These are phyloP conservation scores for Penicillium turbatum DNA, from an alignment of 495 filamentous ascomycete genomes.

Conservation along the genomic window DNA sequence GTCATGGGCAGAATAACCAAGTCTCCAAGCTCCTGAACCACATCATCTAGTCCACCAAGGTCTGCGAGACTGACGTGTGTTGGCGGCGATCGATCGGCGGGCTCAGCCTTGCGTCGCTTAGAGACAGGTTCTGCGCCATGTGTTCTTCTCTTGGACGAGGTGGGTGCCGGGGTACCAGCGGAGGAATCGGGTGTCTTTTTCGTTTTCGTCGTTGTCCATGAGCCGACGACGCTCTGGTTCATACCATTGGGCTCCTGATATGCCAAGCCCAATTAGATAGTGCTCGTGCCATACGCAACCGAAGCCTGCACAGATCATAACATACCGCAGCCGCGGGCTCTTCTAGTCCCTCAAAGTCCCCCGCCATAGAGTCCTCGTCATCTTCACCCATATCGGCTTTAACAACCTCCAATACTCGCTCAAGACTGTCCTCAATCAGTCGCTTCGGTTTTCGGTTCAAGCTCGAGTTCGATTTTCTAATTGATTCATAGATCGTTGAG, in stretches of 20 bases:
- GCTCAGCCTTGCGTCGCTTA: constrained; percentile 61
- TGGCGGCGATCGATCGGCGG: constrained; percentile 64
- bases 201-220: constrained; percentile 56
- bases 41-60: constrained; percentile 79
- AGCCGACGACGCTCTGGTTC: constrained; percentile 68
- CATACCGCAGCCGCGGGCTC: constrained; percentile 28
- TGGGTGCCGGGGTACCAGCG: constrained; percentile 18
- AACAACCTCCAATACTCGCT: constrained; percentile 73
- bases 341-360: constrained; percentile 61
- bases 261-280: constrained; percentile 6
- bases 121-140: constrained; percentile 63
- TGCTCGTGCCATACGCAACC: too few species aligned
- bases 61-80: constrained; percentile 72
- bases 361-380: constrained; percentile 56
- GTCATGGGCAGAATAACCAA: constrained; percentile 79
- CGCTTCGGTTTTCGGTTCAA: constrained; percentile 75
- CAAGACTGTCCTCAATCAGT: constrained; percentile 78
- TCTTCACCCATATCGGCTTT: constrained; percentile 57
- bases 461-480: constrained; percentile 80
- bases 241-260: constrained; percentile 60
- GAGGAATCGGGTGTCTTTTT: constrained; percentile 34
- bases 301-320: constrained; percentile 11
- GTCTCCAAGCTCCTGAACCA: constrained; percentile 72
- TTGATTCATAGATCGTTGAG: constrained; percentile 63
- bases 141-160: constrained; percentile 46